Percentiles rank a stretch among this genome's conserved stretches.
These are phyloP conservation scores for Naganishia vishniacii DNA, from an alignment of 768 basidiomycete species.

Conservation along the genomic window DNA sequence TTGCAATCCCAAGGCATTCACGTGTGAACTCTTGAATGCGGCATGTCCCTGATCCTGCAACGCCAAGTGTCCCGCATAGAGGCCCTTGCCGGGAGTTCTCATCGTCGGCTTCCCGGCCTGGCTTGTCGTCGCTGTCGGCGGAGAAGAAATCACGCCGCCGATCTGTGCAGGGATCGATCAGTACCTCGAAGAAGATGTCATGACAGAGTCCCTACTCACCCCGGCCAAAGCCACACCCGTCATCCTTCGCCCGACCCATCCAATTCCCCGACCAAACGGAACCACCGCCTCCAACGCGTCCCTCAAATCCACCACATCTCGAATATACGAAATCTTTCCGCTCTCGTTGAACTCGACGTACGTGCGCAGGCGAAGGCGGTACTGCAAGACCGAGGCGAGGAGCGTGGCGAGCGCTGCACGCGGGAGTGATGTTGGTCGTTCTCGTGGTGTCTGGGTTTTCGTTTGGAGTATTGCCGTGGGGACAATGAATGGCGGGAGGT, in stretches of 20 bases:
- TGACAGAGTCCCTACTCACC: slow-evolving; percentile 10
- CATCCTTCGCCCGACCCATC: slow-evolving; percentile 25
- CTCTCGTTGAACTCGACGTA: slow-evolving; percentile 28
- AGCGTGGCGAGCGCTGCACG: neutral
- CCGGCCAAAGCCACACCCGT: slow-evolving; percentile 8
- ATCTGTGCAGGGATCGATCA: too few species aligned
- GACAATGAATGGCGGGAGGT: neutral
- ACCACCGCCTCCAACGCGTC: slow-evolving; percentile 25
- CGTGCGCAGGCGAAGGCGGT: slow-evolving; percentile 23
- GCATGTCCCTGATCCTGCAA: slow-evolving; percentile 11
- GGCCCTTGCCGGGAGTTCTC: neutral
- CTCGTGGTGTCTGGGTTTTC: neutral
- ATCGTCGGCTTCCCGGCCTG: neutral
- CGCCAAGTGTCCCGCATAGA: neutral
- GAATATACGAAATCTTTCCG: slow-evolving; percentile 25
- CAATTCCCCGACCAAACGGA: slow-evolving; percentile 24
- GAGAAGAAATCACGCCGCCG: neutral
- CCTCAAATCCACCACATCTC: slow-evolving; percentile 28
- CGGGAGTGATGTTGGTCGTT: neutral
- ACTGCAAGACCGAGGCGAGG: slow-evolving; percentile 8
- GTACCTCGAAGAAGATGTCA: too few species aligned
- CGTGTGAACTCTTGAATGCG: too few species aligned
- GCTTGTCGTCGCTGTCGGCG: neutral
- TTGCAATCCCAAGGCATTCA: slow-evolving; percentile 3
- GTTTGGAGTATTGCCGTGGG: neutral